Percentiles rank a stretch among this genome's conserved stretches.
Evolutionary conservation across 176 grass and related monocot genomes (phyloP).

Genomic region (Carex kokanica): DNA sequence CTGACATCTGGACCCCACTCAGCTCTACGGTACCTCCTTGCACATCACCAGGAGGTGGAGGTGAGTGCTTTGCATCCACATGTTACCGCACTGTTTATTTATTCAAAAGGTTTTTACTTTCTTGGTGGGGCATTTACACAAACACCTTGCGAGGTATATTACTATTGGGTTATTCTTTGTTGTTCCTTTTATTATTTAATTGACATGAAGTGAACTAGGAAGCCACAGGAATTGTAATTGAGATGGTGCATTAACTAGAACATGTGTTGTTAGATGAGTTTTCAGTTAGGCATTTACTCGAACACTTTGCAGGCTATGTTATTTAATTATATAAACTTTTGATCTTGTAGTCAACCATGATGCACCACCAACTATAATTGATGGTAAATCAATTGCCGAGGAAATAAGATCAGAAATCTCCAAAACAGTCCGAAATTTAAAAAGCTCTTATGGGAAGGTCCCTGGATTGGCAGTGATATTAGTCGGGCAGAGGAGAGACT

Average conservation of each 20-base stretch:
- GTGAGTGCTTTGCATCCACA: background rate
- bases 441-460: conserved; percentile 40
- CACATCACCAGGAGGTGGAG: background rate
- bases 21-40: background rate
- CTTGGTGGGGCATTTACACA: background rate
- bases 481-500: conserved; percentile 83
- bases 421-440: conserved; percentile 56
- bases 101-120: background rate
- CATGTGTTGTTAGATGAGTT: background rate
- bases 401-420: conserved; percentile 69
- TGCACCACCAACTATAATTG: conserved; percentile 41
- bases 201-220: background rate
- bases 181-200: background rate
- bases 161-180: background rate
- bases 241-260: background rate
- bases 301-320: background rate
- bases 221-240: background rate
- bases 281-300: background rate
- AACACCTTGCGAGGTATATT: background rate
- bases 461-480: conserved; percentile 82
- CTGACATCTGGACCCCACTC: conserved; percentile 50
- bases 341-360: conserved; percentile 35
- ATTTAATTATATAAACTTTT: background rate
- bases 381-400: conserved; percentile 77
- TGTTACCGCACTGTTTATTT: too few species aligned